Percentiles rank a stretch among this genome's conserved stretches.
Conservation (phyloP, 495 filamentous ascomycete species). For the Penicillium coprophilum region DNA sequence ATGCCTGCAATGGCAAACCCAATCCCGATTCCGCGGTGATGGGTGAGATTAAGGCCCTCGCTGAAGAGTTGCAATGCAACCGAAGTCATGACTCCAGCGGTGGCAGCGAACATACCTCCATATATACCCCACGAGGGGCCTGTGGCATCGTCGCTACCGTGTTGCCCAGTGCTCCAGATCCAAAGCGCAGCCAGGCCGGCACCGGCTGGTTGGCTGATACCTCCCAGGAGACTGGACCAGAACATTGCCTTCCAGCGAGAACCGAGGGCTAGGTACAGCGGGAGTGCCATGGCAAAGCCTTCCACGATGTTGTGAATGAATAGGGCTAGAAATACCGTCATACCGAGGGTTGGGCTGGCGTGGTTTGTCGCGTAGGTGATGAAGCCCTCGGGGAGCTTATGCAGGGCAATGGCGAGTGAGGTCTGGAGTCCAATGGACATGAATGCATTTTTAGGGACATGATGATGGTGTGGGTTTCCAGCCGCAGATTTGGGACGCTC, state of each 20-base stretch:
- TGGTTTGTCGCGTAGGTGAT: conserved; percentile 99
- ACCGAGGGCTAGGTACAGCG: conserved; percentile 81
- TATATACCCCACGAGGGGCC: conserved; percentile 71
- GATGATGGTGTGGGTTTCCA: conserved; percentile 77
- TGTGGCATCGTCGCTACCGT: conserved; percentile 42
- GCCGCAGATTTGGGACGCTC: conserved; percentile 23
- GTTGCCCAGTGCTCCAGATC: conserved; percentile 62
- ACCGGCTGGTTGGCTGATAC: conserved; percentile 81
- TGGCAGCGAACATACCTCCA: conserved; percentile 84
- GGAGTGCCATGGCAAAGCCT: conserved; percentile 90
- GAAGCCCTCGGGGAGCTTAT: conserved; percentile 97
- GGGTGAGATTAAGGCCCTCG: conserved; percentile 78
- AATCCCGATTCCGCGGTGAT: conserved; percentile 76
- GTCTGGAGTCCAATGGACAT: conserved; percentile 91
- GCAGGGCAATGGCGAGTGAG: conserved; percentile 87
- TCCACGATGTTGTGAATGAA: conserved; percentile 98
- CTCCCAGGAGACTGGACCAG: conserved; percentile 81
- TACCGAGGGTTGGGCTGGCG: conserved; percentile 80
- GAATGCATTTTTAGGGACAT: conserved; percentile 94
- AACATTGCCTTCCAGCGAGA: conserved; percentile 76
- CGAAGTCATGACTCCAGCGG: conserved; percentile 90
- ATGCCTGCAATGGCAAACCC: conserved; percentile 87
- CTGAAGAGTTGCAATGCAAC: conserved; percentile 88
- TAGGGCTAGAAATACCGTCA: conserved; percentile 89
- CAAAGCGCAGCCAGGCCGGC: conserved; percentile 81